Conservation (phyloP, 148 eudicot species). For the Persicaria tinctoria region DNA sequence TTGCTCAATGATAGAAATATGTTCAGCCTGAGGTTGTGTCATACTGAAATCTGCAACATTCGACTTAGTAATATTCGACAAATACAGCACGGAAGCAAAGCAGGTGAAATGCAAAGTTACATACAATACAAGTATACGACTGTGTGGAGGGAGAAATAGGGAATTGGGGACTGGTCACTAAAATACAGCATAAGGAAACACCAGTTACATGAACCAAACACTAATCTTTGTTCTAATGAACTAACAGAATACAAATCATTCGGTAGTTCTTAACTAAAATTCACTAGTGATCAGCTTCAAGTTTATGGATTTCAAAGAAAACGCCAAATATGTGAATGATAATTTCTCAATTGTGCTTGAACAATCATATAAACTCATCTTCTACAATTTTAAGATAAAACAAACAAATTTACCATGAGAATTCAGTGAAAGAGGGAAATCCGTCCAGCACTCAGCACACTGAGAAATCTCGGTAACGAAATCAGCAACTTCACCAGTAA, state of each 20-base stretch:
- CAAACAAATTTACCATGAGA: constrained; percentile 25
- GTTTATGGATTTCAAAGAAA: too few species aligned
- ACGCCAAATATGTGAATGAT: too few species aligned
- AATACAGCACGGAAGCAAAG: not conserved
- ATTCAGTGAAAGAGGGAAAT: constrained; percentile 45
- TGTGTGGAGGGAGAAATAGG: not conserved
- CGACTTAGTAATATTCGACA: not conserved
- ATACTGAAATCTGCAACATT: constrained; percentile 45
- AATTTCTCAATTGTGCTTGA: not conserved
- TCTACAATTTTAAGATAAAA: not conserved
- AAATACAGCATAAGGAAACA: too few species aligned
- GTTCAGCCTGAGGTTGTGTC: constrained; percentile 57
- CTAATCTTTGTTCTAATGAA: too few species aligned
- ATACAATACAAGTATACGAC: not conserved
- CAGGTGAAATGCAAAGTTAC: not conserved
- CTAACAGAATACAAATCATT: too few species aligned
- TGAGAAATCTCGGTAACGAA: constrained; percentile 36
- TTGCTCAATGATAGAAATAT: constrained; percentile 41
- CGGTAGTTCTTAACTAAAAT: too few species aligned
- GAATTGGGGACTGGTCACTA: not conserved
- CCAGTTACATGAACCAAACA: too few species aligned
- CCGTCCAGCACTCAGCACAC: constrained; percentile 52
- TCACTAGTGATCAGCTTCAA: too few species aligned
- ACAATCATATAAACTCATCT: not conserved
- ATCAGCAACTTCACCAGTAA: constrained; percentile 41